Base-by-base conservation (phyloP, 805 yeast species). In the Yarrowia porcina region DNA sequence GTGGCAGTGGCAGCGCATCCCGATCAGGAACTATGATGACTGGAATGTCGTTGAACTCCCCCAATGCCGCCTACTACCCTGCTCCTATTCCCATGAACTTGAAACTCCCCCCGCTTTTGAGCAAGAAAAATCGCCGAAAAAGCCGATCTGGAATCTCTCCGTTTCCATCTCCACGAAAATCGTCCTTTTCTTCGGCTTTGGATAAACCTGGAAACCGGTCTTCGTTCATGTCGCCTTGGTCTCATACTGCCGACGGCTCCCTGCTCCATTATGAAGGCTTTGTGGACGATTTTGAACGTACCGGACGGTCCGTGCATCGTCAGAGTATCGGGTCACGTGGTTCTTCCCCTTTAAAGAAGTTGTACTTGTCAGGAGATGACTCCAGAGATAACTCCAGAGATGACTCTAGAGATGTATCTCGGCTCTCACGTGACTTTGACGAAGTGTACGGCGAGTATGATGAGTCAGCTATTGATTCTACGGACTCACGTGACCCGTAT, bases 21-120 rank as follows among this genome's bases (percentile, higher is more conserved):
- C 45, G 54, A 2, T 30, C 38, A 2, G 56, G 56, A 5, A 49
- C 56, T 2, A 49, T 49, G 56, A 32, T 49, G 39, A 32, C 56
- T 11, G n/a, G 15, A 15, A 20, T 47, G 39, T 15, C 54, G 15
- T 3, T 33, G 3, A 13, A 13, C 18, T 25, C 20, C 11, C n/a
- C 27, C 17, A 20, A 18, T 15, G 13, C 33, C 1, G 38, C 54
- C 3, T 67, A 64, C 59, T 74, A 74, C 44, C 77, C 77, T 3
- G 74, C 77, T 3, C 77, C 76, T 2, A 67, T 74, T 10, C 77
- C 77, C 11, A 61, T 66, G n/a, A 67, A 67, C 64, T 68, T 74
- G 15, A 65, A 67, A 28, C 68, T 72, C 5, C 77, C 77, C 11
- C 77, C 77, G 4, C 61, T 70, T 28, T 62, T 74, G 39, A 67